These are phyloP conservation scores for Limnanthes douglasii DNA, from an alignment of 345 rosid species.

Conservation along the genomic window DNA sequence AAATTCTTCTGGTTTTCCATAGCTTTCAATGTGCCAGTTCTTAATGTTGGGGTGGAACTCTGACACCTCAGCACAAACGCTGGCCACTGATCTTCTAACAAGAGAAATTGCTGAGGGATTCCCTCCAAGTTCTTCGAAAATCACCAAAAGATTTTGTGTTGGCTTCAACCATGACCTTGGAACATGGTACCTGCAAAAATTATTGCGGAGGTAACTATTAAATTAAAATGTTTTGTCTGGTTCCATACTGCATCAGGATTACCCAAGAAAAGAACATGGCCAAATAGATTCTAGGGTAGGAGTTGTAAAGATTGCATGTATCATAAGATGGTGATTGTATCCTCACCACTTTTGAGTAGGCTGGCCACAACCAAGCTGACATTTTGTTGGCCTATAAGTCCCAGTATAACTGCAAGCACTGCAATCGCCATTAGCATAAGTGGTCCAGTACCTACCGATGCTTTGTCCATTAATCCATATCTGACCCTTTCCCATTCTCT, in stretches of 20 bases:
- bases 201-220: not conserved
- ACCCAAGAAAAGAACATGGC: too few relatives aligned
- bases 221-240: too few relatives aligned
- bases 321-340: not conserved
- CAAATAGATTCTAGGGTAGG: too few relatives aligned
- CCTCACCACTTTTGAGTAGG: constrained; percentile 80
- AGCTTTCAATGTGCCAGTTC: constrained; percentile 99
- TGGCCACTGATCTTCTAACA: constrained; percentile 63
- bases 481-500: constrained; percentile 96
- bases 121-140: constrained; percentile 98
- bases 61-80: constrained; percentile 80
- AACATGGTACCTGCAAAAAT: constrained; percentile 61
- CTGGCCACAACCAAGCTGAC: constrained; percentile 82
- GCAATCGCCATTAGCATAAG: constrained; percentile 71
- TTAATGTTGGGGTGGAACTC: constrained; percentile 87
- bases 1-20: constrained; percentile 73
- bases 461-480: constrained; percentile 93
- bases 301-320: too few relatives aligned
- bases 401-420: constrained; percentile 66
- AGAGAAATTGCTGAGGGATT: constrained; percentile 62
- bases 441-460: constrained; percentile 95
- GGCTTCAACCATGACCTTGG: constrained; percentile 92
- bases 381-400: constrained; percentile 66
- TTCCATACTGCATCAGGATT: too few relatives aligned
- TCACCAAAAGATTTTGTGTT: constrained; percentile 61